These are phyloP conservation scores for Trypanosoma lewisi DNA, from an alignment of 208 protist genomes.

Conservation along the genomic window DNA sequence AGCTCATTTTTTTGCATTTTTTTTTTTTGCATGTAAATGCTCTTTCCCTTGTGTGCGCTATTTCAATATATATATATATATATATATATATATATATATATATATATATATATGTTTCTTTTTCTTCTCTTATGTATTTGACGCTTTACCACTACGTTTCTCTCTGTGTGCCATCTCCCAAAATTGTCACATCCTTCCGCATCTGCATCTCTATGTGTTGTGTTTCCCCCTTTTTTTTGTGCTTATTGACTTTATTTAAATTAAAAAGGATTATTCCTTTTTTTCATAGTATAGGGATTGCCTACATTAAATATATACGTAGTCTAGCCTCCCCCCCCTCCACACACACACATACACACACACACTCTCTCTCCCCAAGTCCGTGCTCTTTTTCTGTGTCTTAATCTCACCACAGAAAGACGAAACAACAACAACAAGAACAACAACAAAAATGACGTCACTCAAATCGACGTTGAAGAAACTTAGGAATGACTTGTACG, in stretches of 20 bases:
- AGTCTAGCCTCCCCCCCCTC: too few species aligned
- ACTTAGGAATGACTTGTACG: constrained; percentile 54
- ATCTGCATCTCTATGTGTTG: too few species aligned
- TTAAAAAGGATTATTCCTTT: constrained; percentile 2
- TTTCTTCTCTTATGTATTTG: too few species aligned
- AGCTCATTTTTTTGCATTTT: constrained; percentile 23
- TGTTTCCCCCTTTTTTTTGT: constrained; percentile 9
- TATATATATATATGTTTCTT: too few species aligned
- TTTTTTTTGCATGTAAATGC: constrained; percentile 15
- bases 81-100: too few species aligned
- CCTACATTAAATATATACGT: too few species aligned
- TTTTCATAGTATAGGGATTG: constrained; percentile 14
- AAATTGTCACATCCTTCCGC: too few species aligned
- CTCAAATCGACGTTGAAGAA: constrained; percentile 4
- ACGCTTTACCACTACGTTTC: too few species aligned
- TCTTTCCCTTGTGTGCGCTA: background rate
- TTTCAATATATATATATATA: background rate
- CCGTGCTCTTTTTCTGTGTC: background rate
- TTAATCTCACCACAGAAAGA: background rate
- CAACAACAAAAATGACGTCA: background rate
- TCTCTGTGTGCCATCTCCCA: too few species aligned
- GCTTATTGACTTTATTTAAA: constrained; percentile 4
- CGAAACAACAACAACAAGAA: constrained; percentile 1
- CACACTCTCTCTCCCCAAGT: too few species aligned
- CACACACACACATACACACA: too few species aligned